These are phyloP conservation scores for Warburgia ugandensis DNA, from an alignment of 164 flowering plant species.

Conservation along the genomic window DNA sequence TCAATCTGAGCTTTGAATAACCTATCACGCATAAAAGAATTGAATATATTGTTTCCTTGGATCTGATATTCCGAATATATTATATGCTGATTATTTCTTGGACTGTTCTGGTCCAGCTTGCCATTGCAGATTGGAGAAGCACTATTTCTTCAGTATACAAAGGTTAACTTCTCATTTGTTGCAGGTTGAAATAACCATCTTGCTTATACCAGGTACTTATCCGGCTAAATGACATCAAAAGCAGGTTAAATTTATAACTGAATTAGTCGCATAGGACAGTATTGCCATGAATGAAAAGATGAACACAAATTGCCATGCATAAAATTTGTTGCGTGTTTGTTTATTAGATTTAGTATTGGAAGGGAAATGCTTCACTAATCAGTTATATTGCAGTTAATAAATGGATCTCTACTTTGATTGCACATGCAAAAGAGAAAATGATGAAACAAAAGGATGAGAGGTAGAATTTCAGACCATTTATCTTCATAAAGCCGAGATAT, in stretches of 20 bases:
- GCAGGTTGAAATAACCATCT: conserved; percentile 79
- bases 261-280: too few species aligned
- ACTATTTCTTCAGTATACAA: conserved; percentile 74
- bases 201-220: conserved; percentile 81
- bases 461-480: conserved; percentile 24
- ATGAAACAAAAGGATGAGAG: conserved; percentile 98
- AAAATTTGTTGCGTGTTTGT: background rate
- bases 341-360: background rate
- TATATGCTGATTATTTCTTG: too few species aligned
- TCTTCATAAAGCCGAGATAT: background rate
- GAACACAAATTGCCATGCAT: background rate
- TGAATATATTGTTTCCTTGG: too few species aligned
- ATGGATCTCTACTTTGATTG: conserved; percentile 83
- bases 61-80: too few species aligned
- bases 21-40: too few species aligned
- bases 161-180: conserved; percentile 90
- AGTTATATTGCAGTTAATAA: conserved; percentile 60
- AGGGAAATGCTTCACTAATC: background rate
- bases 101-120: too few species aligned
- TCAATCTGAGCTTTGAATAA: too few species aligned
- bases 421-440: conserved; percentile 82
- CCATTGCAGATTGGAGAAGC: conserved; percentile 94
- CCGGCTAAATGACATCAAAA: background rate
- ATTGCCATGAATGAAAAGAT: background rate
- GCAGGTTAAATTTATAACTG: background rate